Evolutionary conservation across 2,329 filamentous ascomycete species (phyloP).

Genomic region (Reticulascus tulasneorum): DNA sequence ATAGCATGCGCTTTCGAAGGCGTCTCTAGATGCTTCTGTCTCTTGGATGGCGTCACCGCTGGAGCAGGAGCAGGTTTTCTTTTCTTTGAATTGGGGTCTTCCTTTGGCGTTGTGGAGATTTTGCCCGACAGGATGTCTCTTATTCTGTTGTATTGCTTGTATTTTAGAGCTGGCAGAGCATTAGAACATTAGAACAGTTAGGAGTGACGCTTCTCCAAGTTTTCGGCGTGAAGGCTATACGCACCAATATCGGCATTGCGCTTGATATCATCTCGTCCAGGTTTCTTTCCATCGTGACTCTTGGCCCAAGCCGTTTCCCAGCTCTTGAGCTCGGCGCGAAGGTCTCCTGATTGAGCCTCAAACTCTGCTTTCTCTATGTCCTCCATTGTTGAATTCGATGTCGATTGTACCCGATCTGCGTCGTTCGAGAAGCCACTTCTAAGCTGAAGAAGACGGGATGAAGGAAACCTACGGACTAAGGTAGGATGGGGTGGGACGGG

Average conservation of each 20-base stretch:
- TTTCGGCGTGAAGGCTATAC: slow-evolving; percentile 7
- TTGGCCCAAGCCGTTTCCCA: slow-evolving; percentile 69
- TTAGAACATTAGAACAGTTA: background rate
- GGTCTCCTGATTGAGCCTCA: slow-evolving; percentile 45
- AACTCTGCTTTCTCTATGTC: slow-evolving; percentile 37
- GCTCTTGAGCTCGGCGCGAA: slow-evolving; percentile 67
- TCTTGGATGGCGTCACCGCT: slow-evolving; percentile 49
- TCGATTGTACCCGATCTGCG: no score
- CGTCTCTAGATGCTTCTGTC: slow-evolving; percentile 41
- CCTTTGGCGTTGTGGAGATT: slow-evolving; percentile 34
- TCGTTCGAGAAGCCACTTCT: no score
- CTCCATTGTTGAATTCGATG: slow-evolving; percentile 49
- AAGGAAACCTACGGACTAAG: no score
- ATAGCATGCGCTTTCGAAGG: slow-evolving; percentile 35
- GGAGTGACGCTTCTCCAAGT: no score
- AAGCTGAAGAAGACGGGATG: no score
- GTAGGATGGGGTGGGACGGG: no score
- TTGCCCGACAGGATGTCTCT: slow-evolving; percentile 57
- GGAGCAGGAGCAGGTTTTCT: slow-evolving; percentile 33
- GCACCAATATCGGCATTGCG: slow-evolving; percentile 66
- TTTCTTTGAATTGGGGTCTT: slow-evolving; percentile 33
- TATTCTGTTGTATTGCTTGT: slow-evolving; percentile 70
- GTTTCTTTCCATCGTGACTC: slow-evolving; percentile 62
- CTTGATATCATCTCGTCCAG: slow-evolving; percentile 72
- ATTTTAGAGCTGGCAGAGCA: slow-evolving; percentile 56